Base-by-base conservation (phyloP, 257 asterid species). In the Cynanchum wilfordii region DNA sequence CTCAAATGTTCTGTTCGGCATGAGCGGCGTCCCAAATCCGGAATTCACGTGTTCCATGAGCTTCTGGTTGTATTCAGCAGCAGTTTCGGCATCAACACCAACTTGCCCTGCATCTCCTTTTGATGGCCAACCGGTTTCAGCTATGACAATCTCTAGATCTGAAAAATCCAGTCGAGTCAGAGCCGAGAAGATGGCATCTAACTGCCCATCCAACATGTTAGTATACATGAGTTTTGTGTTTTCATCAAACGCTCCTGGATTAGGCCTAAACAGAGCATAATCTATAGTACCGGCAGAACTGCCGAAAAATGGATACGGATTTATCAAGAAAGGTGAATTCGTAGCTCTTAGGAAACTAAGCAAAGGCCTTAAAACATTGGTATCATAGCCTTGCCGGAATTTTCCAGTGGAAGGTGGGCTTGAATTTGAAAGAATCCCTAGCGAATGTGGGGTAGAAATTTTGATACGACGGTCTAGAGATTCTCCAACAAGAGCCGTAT, bases 381-480 rank as follows among this genome's bases (percentile, higher is more conserved):
- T 73, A 33, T 85, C 86, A n/a, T 82, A 85, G 12, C 86, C 89
- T 54, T 75, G 77, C 20, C 81, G 69, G 65, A 85, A 85, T 44
- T 69, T 80, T 25, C 88, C 97, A 0, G 69, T 36, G 4, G 96
- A 90, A 0, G 97, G 96, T 0, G 96, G 93, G 79, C 75, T 85
- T 1, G 96, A 88, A 84, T 42, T 80, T 1, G 89, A 72, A 1
- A 90, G 78, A 55, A 88, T 84, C 44, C 95, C 93, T n/a, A 88
- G 24, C 0, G 93, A 90, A 71, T 85, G 93, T 1, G 93, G 90
- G 1, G 96, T 88, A 24, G 97, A 87, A 72, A 90, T 78, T 73
- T 84, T 80, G 27, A 90, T 83, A 5, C 54, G 78, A 0, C 15
- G 78, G 5, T 80, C 86, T 49, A 88, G 52, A 1, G 81, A 75